These are phyloP conservation scores for Cenchrus americanus DNA, from an alignment of 176 grass and related monocot species.

Conservation along the genomic window DNA sequence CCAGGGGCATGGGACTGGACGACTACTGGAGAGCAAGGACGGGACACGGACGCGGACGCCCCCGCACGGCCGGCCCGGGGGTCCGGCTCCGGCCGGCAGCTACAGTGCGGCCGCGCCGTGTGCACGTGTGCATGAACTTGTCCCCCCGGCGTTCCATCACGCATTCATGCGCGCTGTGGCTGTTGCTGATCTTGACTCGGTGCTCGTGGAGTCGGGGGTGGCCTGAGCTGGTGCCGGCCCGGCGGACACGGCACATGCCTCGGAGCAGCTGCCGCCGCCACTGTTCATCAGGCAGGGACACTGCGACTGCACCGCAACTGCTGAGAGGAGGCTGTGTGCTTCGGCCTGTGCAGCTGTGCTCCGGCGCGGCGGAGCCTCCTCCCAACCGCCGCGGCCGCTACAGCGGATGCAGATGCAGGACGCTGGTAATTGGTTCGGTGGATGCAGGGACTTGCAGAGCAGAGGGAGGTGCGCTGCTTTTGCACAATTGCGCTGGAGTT, in stretches of 20 bases:
- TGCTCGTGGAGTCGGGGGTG: conserved; percentile 33
- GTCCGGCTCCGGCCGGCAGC: too few relatives aligned
- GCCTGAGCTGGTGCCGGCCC: conserved; percentile 34
- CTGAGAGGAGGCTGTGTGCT: too few relatives aligned
- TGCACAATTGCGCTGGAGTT: too few relatives aligned
- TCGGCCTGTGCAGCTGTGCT: not conserved
- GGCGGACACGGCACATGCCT: conserved; percentile 51
- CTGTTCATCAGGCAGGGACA: conserved; percentile 35
- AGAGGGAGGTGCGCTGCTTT: too few relatives aligned
- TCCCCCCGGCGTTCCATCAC: conserved; percentile 47
- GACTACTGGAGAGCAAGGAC: not conserved
- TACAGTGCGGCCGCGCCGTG: conserved; percentile 45
- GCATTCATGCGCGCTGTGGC: conserved; percentile 38
- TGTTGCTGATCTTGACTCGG: conserved; percentile 38
- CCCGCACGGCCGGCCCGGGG: not conserved
- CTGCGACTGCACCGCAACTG: not conserved
- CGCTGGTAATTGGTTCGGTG: too few relatives aligned
- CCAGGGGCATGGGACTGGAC: not conserved
- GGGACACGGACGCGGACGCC: not conserved
- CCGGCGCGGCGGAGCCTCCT: not conserved
- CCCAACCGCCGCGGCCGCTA: conserved; percentile 19
- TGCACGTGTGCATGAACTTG: conserved; percentile 60
- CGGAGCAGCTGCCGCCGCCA: conserved; percentile 13
- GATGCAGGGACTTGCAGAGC: too few relatives aligned
- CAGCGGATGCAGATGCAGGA: not conserved